phyloP scores from a whole-genome alignment of 2,329 filamentous ascomycete genomes.

The Fusarium pseudograminearum region DNA sequence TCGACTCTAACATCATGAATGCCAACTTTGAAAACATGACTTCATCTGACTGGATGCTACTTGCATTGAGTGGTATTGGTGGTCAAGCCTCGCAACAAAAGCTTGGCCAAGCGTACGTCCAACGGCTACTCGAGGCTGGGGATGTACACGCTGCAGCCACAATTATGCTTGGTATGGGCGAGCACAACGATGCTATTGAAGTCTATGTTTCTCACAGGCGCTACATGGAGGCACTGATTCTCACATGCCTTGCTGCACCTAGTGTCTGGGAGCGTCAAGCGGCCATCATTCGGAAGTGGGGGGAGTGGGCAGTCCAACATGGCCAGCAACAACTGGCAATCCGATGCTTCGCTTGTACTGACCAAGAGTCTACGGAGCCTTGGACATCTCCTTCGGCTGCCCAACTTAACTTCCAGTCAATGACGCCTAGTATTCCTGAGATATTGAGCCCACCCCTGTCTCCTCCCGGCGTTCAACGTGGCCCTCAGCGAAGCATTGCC shows the following conservation, averaged over 20 bases:
- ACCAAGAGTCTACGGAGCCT: conserved; percentile 83
- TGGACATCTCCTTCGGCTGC: conserved; percentile 87
- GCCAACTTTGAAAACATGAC: conserved; percentile 88
- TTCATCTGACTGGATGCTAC: conserved; percentile 95
- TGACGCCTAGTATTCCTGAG: conserved; percentile 68
- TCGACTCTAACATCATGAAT: conserved; percentile 83
- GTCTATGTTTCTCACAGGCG: conserved; percentile 92
- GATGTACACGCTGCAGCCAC: conserved; percentile 94
- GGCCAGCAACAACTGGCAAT: conserved; percentile 92
- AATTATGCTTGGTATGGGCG: conserved; percentile 91
- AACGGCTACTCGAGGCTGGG: conserved; percentile 87
- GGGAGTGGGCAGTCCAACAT: conserved; percentile 88
- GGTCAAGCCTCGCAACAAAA: conserved; percentile 83
- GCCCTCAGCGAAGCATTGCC: conserved; percentile 72
- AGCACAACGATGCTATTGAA: conserved; percentile 94
- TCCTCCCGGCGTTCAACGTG: conserved; percentile 72
- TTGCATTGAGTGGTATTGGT: conserved; percentile 90
- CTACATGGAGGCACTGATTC: conserved; percentile 91
- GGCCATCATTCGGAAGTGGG: conserved; percentile 92
- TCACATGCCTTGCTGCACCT: conserved; percentile 86
- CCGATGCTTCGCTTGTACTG: conserved; percentile 91
- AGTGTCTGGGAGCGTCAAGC: conserved; percentile 91
- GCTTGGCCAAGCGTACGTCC: conserved; percentile 89
- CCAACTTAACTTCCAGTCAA: conserved; percentile 67
- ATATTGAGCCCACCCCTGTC: conserved; percentile 79